These are phyloP conservation scores for Colletotrichum acutatum DNA, from an alignment of 2,329 filamentous ascomycete genomes.

Conservation along the genomic window DNA sequence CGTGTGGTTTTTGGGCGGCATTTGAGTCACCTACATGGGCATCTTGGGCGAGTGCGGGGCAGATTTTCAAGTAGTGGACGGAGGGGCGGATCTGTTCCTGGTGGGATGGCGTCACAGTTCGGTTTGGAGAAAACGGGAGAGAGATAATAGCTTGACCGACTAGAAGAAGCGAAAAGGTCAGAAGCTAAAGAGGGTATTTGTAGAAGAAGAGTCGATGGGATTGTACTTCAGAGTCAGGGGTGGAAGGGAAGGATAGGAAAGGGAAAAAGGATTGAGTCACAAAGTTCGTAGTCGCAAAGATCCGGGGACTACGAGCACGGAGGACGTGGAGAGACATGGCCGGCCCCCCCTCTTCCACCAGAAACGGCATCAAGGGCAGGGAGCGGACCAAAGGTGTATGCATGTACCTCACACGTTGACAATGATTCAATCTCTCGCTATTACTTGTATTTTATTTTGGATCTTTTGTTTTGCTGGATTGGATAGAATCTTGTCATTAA, in stretches of 20 bases:
- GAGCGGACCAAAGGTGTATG: background rate
- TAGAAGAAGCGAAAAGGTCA: background rate
- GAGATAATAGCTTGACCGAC: background rate
- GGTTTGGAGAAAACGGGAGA: background rate
- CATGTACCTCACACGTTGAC: background rate
- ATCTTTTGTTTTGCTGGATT: background rate
- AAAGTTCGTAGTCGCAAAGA: constrained; percentile 18
- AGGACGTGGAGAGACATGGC: background rate
- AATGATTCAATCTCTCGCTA: background rate
- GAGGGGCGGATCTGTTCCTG: constrained; percentile 16
- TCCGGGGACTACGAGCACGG: constrained; percentile 12
- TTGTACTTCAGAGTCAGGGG: background rate
- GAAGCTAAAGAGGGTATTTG: constrained; percentile 12
- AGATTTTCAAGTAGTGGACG: constrained; percentile 1
- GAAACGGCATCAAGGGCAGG: background rate
- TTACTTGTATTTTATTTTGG: background rate
- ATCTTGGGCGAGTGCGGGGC: constrained; percentile 35
- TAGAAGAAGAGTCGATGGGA: constrained; percentile 2
- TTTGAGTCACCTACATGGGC: constrained; percentile 34
- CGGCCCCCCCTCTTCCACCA: constrained; percentile 6
- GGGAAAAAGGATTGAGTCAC: constrained; percentile 29
- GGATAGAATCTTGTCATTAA: background rate
- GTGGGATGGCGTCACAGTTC: constrained; percentile 2
- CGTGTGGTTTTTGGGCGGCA: background rate
- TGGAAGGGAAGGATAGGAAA: background rate